Percentiles rank a stretch among this genome's conserved stretches.
These are phyloP conservation scores for Penicillium paneum DNA, from an alignment of 2,329 filamentous ascomycete species.

Conservation along the genomic window DNA sequence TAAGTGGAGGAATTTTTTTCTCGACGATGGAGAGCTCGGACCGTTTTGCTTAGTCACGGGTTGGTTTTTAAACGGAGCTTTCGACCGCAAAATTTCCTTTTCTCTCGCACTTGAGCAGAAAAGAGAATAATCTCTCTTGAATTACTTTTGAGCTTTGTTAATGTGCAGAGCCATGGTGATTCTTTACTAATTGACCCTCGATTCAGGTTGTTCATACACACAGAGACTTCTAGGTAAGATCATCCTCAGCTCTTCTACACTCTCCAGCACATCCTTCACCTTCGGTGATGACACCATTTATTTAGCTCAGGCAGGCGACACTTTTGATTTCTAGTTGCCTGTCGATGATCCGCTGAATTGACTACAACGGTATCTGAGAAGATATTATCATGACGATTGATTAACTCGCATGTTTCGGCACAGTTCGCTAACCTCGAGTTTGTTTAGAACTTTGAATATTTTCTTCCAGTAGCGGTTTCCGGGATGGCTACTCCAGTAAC, in stretches of 20 bases:
- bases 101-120: not conserved
- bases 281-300: constrained; percentile 48
- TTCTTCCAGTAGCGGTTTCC: constrained; percentile 20
- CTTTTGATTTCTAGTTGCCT: constrained; percentile 52
- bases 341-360: constrained; percentile 59
- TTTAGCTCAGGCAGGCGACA: constrained; percentile 47
- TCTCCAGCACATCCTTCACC: constrained; percentile 12
- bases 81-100: constrained; percentile 14
- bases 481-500: constrained; percentile 29
- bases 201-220: constrained; percentile 1
- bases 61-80: constrained; percentile 20
- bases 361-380: constrained; percentile 98
- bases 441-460: constrained; percentile 13
- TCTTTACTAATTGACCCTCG: not conserved
- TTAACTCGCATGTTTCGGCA: constrained; percentile 17
- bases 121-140: not conserved
- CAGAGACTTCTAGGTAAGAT: constrained; percentile 19
- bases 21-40: constrained; percentile 20
- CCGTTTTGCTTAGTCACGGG: constrained; percentile 20
- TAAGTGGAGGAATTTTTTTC: constrained; percentile 28
- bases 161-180: constrained; percentile 7
- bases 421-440: constrained; percentile 20
- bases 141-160: not conserved
- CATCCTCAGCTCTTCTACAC: constrained; percentile 4
- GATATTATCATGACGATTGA: constrained; percentile 25